A percentile compares a stretch with the other conserved stretches of the same genome.
phyloP scores from a whole-genome alignment of 1,139 yeast genomes.

The Nematodospora anomalae region DNA sequence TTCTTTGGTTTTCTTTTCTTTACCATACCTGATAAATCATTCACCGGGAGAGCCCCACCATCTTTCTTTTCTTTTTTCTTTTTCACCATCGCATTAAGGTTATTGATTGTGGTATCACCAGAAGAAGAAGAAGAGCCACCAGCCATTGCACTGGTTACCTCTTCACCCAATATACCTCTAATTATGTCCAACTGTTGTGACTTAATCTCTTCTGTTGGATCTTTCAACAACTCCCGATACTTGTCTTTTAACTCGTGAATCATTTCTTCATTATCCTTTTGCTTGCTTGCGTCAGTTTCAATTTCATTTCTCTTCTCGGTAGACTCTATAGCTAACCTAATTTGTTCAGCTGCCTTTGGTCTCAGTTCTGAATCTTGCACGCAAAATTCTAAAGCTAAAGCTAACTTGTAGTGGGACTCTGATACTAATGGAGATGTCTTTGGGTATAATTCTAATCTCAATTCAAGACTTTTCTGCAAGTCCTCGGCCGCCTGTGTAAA shows the following conservation, averaged over 20 bases:
- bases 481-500: constrained; percentile 75
- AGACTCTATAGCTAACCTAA: constrained; percentile 60
- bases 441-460: constrained; percentile 56
- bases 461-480: constrained; percentile 53
- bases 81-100: constrained; percentile 14
- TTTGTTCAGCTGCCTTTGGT: constrained; percentile 55
- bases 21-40: constrained; percentile 37
- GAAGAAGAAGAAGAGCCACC: constrained; percentile 9
- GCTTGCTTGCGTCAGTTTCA: constrained; percentile 32
- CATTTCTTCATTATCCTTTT: constrained; percentile 49
- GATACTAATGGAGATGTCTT: constrained; percentile 60
- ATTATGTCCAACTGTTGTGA: constrained; percentile 59
- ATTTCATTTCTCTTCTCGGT: constrained; percentile 44
- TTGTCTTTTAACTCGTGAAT: constrained; percentile 55
- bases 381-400: constrained; percentile 75
- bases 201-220: constrained; percentile 51
- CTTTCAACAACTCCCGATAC: constrained; percentile 52
- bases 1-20: constrained; percentile 28
- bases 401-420: constrained; percentile 80
- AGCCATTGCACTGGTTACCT: constrained; percentile 20
- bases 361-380: constrained; percentile 52
- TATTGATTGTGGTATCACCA: constrained; percentile 11
- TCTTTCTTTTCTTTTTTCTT: constrained; percentile 15
- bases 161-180: constrained; percentile 63
- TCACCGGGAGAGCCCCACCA: constrained; percentile 19